Percentiles rank a stretch among this genome's conserved stretches.
Conservation (phyloP, 768 basidiomycete species). For the Infundibulicybe gibba region DNA sequence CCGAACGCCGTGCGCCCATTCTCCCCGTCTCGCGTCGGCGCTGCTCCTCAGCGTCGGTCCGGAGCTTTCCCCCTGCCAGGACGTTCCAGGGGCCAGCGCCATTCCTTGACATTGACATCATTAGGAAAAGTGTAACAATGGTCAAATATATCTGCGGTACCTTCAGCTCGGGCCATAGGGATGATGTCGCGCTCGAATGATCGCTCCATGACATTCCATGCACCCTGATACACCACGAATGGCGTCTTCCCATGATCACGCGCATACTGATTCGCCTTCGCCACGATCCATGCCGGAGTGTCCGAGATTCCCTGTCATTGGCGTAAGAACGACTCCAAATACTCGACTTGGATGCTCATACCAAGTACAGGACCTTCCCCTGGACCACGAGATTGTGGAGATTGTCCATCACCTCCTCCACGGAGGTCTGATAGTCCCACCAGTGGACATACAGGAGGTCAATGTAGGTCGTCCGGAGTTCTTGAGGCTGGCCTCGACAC, state of each 20-base stretch:
- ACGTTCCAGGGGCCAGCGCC: slow-evolving; percentile 32
- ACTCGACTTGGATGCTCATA: slow-evolving; percentile 6
- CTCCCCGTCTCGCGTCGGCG: slow-evolving; percentile 25
- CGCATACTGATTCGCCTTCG: slow-evolving; percentile 17
- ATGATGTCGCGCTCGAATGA: slow-evolving; percentile 48
- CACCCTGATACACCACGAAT: slow-evolving; percentile 47
- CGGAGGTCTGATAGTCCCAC: neutral
- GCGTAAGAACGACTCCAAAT: neutral
- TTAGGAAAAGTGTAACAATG: too few species aligned
- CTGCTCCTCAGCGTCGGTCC: slow-evolving; percentile 46
- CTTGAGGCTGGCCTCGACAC: slow-evolving; percentile 4
- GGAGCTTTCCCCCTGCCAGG: slow-evolving; percentile 39
- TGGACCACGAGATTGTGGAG: neutral
- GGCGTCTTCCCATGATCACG: slow-evolving; percentile 38
- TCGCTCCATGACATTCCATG: slow-evolving; percentile 34
- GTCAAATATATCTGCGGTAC: too few species aligned
- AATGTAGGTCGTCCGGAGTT: neutral
- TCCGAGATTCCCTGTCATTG: slow-evolving; percentile 28
- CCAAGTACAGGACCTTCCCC: slow-evolving; percentile 3
- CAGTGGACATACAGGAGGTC: neutral
- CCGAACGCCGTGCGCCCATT: slow-evolving; percentile 29
- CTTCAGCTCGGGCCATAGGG: slow-evolving; percentile 34
- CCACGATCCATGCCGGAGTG: slow-evolving; percentile 40
- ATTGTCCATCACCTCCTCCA: neutral
- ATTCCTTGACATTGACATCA: too few species aligned